These are phyloP conservation scores for Wickerhamiella allomyrinae DNA, from an alignment of 805 yeast genomes.

Conservation along the genomic window DNA sequence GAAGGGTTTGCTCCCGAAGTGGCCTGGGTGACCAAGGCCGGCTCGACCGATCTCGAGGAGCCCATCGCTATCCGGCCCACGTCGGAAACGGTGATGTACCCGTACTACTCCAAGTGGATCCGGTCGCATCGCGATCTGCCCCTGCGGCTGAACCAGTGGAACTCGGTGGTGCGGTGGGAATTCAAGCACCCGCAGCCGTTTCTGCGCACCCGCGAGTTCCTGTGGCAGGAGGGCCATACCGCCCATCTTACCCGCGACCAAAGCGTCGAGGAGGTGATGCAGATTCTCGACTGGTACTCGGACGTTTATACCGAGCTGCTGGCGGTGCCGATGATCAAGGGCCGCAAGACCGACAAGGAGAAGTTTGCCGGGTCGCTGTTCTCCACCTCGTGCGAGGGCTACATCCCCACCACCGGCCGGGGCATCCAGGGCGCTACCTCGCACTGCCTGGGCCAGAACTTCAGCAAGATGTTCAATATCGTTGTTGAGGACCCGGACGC, in stretches of 20 bases:
- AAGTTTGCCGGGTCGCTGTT: slow-evolving; percentile 95
- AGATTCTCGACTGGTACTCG: slow-evolving; percentile 76
- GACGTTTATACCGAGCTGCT: slow-evolving; percentile 77
- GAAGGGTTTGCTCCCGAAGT: slow-evolving; percentile 99
- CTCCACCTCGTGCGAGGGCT: slow-evolving; percentile 94
- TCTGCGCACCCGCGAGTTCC: slow-evolving; percentile 93
- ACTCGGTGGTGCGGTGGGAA: slow-evolving; percentile 99
- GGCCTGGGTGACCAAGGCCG: slow-evolving; percentile 99
- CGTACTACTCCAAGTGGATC: slow-evolving; percentile 98
- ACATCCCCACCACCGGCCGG: slow-evolving; percentile 95
- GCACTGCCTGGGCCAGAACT: slow-evolving; percentile 94
- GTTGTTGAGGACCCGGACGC: slow-evolving; percentile 93
- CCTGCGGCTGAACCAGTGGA: slow-evolving; percentile 94
- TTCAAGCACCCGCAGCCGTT: slow-evolving; percentile 99
- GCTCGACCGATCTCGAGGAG: slow-evolving; percentile 85
- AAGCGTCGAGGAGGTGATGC: slow-evolving; percentile 70
- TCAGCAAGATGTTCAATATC: slow-evolving; percentile 95
- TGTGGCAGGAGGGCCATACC: slow-evolving; percentile 99
- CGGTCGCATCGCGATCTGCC: slow-evolving; percentile 98
- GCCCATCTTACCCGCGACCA: slow-evolving; percentile 78
- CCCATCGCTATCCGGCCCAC: slow-evolving; percentile 99
- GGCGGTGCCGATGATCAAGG: slow-evolving; percentile 95
- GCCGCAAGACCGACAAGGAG: slow-evolving; percentile 92
- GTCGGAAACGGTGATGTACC: slow-evolving; percentile 98
- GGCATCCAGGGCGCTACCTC: slow-evolving; percentile 99